These are phyloP conservation scores for Glebionis coronaria DNA, from an alignment of 129 eudicot genomes.

Conservation along the genomic window DNA sequence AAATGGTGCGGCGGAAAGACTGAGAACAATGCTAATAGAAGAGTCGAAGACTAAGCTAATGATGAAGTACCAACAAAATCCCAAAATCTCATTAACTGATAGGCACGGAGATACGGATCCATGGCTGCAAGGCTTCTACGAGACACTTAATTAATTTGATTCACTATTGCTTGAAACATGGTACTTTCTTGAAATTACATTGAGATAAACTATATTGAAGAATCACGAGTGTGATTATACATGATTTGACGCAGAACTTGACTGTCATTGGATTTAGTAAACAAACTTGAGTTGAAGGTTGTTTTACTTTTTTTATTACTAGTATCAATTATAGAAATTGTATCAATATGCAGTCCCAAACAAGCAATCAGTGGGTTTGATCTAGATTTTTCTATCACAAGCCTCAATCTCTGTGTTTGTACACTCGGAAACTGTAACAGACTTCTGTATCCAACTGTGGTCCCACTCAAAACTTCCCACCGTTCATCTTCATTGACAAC, in stretches of 20 bases:
- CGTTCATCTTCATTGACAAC: constrained; percentile 38
- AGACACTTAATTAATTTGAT: constrained; percentile 59
- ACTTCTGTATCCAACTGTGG: constrained; percentile 77
- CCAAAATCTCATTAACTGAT: constrained; percentile 68
- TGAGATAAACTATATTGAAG: constrained; percentile 6
- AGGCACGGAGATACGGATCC: constrained; percentile 81
- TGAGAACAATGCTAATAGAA: constrained; percentile 25
- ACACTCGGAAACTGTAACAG: constrained; percentile 49
- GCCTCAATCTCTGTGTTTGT: constrained; percentile 40
- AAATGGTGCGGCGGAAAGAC: constrained; percentile 24
- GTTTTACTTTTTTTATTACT: constrained; percentile 2
- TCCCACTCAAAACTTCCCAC: constrained; percentile 45
- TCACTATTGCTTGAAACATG: not conserved
- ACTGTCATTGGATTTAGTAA: constrained; percentile 25
- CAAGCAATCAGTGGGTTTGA: constrained; percentile 60
- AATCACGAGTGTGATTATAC: constrained; percentile 23
- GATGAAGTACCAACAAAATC: constrained; percentile 19
- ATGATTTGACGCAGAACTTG: constrained; percentile 38
- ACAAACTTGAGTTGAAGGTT: constrained; percentile 10
- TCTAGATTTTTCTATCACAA: constrained; percentile 60
- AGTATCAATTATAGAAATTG: constrained; percentile 31
- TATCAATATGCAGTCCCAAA: constrained; percentile 57
- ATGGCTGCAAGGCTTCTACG: constrained; percentile 94
- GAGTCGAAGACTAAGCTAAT: constrained; percentile 28
- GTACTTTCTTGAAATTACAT: not conserved